Base-by-base conservation (phyloP, 257 asterid species). In the Buddleja alternifolia region DNA sequence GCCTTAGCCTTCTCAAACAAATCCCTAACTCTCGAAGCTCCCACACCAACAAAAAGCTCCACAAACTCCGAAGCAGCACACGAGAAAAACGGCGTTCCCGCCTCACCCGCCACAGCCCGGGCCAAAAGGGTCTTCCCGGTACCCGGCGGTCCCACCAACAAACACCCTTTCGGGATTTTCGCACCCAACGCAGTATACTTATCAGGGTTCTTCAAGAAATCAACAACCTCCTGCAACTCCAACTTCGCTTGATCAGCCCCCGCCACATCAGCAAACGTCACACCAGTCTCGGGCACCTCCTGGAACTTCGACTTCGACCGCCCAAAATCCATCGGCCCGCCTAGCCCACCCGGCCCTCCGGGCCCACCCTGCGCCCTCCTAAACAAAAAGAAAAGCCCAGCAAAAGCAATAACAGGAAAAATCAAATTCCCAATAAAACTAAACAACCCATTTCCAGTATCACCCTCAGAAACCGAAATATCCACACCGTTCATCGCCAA, bases 1-100 rank as follows among this genome's bases (percentile, higher is more conserved):
- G 90, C 71, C 71, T 85, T 88, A 0, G 95, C 93, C 76, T 85
- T 83, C 78, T 85, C 93, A 50, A 88, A 88, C 85, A 89, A 81
- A 76, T 84, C 96, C 84, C 96, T 89, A 63, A 89, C 94, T 64
- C 94, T 81, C 1, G 96, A 86, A 80, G 96, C 96, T 56, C 96
- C 96, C 12, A 86, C 92, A 40, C 94, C 96, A 47, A 89, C 96
- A 73, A 89, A 89, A 71, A 89, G 67, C 73, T 89, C 96, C 37
- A 89, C 96, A 50, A 89, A 86, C 62, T 89, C 96, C 1, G 94
- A 86, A 10, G 96, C 96, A 10, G 94, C 91, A 65, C 94, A 86
- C 0, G 96, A 89, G 58, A 89, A 89, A 77, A 89, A 89, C 3
- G 96, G 96, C 11, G 80, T 86, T 0, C 96, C 94, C 0, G 96